A percentile compares a stretch with the other conserved stretches of the same genome.
These are phyloP conservation scores for Hyphopichia wangnamkhiaoensis DNA, from an alignment of 1,139 yeast species.

Conservation along the genomic window DNA sequence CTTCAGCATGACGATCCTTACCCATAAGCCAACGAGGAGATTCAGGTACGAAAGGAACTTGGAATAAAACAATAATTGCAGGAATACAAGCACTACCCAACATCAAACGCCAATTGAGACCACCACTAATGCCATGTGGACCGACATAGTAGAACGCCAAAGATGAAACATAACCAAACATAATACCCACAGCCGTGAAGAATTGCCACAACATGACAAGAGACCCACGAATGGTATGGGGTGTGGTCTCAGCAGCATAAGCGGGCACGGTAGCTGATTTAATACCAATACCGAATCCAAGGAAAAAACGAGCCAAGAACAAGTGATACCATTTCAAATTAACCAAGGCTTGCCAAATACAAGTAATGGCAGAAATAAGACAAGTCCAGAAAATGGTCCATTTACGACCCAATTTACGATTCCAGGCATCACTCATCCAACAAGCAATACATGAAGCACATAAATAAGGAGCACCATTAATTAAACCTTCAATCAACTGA, in stretches of 20 bases:
- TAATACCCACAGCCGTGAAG: slow-evolving; percentile 24
- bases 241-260: slow-evolving; percentile 24
- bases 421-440: slow-evolving; percentile 66
- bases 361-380: slow-evolving; percentile 18
- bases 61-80: slow-evolving; percentile 16
- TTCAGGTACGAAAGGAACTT: slow-evolving; percentile 24
- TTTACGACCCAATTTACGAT: slow-evolving; percentile 26
- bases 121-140: slow-evolving; percentile 10
- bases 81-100: slow-evolving; percentile 20
- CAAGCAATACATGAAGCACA: slow-evolving; percentile 65
- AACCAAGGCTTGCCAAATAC: slow-evolving; percentile 23
- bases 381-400: slow-evolving; percentile 22
- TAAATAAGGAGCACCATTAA: slow-evolving; percentile 72
- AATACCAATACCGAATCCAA: slow-evolving; percentile 24
- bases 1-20: slow-evolving; percentile 25
- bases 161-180: slow-evolving; percentile 23
- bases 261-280: slow-evolving; percentile 29
- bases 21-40: slow-evolving; percentile 35
- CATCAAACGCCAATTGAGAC: slow-evolving; percentile 23
- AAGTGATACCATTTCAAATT: slow-evolving; percentile 19
- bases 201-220: slow-evolving; percentile 27
- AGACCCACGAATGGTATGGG: slow-evolving; percentile 21
- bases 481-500: slow-evolving; percentile 66
- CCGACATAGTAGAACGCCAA: slow-evolving; percentile 18
- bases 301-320: slow-evolving; percentile 20